Evolutionary conservation across 805 yeast genomes (phyloP), one percentile per base, ranked within the genome.

Genomic region (Ogataea corticis): DNA sequence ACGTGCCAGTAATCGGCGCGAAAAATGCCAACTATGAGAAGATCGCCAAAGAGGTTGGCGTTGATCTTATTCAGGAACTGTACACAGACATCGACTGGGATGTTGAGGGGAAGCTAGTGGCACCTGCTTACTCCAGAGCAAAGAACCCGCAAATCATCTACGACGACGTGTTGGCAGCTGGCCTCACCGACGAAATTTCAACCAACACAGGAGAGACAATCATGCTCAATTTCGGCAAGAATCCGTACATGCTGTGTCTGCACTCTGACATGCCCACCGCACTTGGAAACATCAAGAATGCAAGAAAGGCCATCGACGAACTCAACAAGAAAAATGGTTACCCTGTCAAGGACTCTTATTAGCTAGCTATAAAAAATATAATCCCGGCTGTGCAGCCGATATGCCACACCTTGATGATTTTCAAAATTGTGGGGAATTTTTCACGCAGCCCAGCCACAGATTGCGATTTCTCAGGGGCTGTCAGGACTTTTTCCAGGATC

Each of bases 201-300:
- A 56, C 59, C 33, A 48, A 52, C 35, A 61, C 61, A 13, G 58
- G 56, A 13, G 49, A 59, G 7, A 42, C 42, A 3, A 43, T 68
- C 23, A 50, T 50, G n/a, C 45, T 67, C 38, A 63, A 62, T 28
- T 66, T 61, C 38, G 62, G 53, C 4, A 51, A 48, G 2, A 47
- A 50, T 33, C 71, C 71, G 2, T 62, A 65, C 25, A 51, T 59
- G 44, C 55, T 66, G 3, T 68, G 72, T 50, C 46, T 68, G 17
- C 72, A 68, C 46, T 65, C 71, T 4, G 72, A 68, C 52, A 62
- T 68, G 67, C 68, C 70, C 3, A 61, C 65, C 7, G 70, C 70
- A 3, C 38, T 68, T 25, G 70, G 58, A 3, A 68, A 68, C 45
- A 55, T 66, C 15, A 51, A 50, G 32, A 54, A 42, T 11, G 65